Percentiles rank a stretch among this genome's conserved stretches.
These are phyloP conservation scores for Flammula alnicola DNA, from an alignment of 1,284 basidiomycete genomes.

Conservation along the genomic window DNA sequence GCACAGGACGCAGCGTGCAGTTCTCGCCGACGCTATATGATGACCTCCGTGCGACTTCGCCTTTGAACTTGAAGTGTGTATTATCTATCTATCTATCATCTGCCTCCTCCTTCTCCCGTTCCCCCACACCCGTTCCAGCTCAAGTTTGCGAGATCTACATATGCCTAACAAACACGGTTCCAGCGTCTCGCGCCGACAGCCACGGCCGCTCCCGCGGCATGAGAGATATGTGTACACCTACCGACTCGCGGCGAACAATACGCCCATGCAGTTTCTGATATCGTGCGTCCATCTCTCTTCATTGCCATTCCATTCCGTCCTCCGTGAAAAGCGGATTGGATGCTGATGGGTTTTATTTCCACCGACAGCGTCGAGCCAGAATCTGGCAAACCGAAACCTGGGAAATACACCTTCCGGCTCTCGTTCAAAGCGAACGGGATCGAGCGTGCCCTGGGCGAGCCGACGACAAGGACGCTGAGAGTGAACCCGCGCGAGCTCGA, in stretches of 20 bases:
- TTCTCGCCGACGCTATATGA: slow-evolving; percentile 25
- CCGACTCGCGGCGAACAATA: slow-evolving; percentile 42
- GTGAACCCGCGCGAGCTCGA: slow-evolving; percentile 56
- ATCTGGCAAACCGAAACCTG: slow-evolving; percentile 42
- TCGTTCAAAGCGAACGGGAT: slow-evolving; percentile 56
- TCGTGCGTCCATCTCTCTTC: slow-evolving; percentile 39
- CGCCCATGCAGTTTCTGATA: slow-evolving; percentile 49
- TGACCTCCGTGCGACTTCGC: slow-evolving; percentile 15
- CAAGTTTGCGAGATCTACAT: too few relatives aligned
- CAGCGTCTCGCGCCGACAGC: slow-evolving; percentile 24
- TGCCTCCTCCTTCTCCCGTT: slow-evolving; percentile 10
- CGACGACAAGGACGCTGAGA: slow-evolving; percentile 46
- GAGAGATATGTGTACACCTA: slow-evolving; percentile 54
- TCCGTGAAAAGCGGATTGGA: too few relatives aligned
- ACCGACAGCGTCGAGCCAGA: slow-evolving; percentile 55
- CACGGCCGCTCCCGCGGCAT: slow-evolving; percentile 27
- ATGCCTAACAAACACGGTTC: slow-evolving; percentile 12
- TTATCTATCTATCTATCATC: slow-evolving; percentile 7
- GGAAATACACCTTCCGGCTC: slow-evolving; percentile 54
- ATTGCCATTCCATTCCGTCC: neutral
- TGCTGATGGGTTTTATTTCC: too few relatives aligned
- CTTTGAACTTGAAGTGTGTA: slow-evolving; percentile 34
- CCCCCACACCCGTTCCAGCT: slow-evolving; percentile 1
- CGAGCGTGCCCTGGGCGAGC: slow-evolving; percentile 53
- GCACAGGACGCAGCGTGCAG: slow-evolving; percentile 31